phyloP scores from a whole-genome alignment of 805 yeast species.

The Nakazawaea ernobii region DNA sequence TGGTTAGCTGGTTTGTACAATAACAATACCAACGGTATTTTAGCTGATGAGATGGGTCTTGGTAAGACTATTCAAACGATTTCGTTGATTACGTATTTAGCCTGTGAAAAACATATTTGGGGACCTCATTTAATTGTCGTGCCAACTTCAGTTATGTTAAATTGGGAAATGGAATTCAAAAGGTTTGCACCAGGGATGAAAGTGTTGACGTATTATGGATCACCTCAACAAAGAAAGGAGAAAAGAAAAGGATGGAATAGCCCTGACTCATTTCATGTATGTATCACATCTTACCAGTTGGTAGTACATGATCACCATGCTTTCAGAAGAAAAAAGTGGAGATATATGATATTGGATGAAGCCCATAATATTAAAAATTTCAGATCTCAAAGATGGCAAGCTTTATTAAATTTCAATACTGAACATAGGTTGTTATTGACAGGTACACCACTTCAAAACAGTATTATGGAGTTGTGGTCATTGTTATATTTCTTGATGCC shows the following conservation, averaged over 20 bases:
- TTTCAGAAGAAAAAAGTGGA: slow-evolving; percentile 89
- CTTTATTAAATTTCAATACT: slow-evolving; percentile 87
- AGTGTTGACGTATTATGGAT: slow-evolving; percentile 91
- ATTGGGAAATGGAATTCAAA: slow-evolving; percentile 99
- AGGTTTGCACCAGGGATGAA: slow-evolving; percentile 98
- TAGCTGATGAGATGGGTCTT: slow-evolving; percentile 98
- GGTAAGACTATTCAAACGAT: slow-evolving; percentile 97
- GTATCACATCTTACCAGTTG: slow-evolving; percentile 93
- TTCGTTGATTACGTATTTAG: slow-evolving; percentile 76
- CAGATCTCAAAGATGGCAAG: slow-evolving; percentile 96
- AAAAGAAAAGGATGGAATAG: slow-evolving; percentile 98
- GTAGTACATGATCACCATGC: slow-evolving; percentile 97
- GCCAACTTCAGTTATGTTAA: slow-evolving; percentile 94
- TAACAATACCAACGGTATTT: slow-evolving; percentile 89
- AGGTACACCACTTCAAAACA: slow-evolving; percentile 96
- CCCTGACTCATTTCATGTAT: slow-evolving; percentile 91
- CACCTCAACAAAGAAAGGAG: slow-evolving; percentile 93
- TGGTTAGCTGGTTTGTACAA: slow-evolving; percentile 95
- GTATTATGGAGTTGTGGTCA: slow-evolving; percentile 94
- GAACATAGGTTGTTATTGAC: slow-evolving; percentile 82
- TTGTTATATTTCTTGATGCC: slow-evolving; percentile 95
- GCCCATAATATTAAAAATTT: slow-evolving; percentile 98
- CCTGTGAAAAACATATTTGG: slow-evolving; percentile 93
- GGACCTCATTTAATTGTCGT: slow-evolving; percentile 97
- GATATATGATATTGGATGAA: slow-evolving; percentile 94